Conservation (phyloP, 495 filamentous ascomycete genomes). For the Trichoderma virens region DNA sequence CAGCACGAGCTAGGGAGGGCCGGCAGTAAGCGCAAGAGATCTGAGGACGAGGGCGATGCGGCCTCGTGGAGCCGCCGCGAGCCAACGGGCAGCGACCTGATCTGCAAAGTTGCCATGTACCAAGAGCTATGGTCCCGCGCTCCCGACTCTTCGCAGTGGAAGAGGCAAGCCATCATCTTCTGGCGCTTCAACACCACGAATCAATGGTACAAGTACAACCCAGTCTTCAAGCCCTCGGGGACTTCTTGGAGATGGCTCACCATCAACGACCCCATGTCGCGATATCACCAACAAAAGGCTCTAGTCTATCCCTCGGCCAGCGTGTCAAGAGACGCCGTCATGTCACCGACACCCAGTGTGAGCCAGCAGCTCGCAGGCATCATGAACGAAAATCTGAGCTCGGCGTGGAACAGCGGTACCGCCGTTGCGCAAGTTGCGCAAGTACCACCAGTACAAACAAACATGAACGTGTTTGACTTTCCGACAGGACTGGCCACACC, state of each 20-base stretch:
- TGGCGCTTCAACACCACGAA: slow-evolving; percentile 34
- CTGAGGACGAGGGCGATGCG: slow-evolving; percentile 6
- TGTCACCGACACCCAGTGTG: slow-evolving; percentile 36
- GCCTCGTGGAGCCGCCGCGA: slow-evolving; percentile 15
- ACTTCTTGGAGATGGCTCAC: slow-evolving; percentile 42
- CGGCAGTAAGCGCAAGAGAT: slow-evolving; percentile 7
- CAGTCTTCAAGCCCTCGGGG: slow-evolving; percentile 20
- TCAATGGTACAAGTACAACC: slow-evolving; percentile 14
- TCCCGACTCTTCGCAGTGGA: slow-evolving; percentile 28
- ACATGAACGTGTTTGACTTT: slow-evolving; percentile 25
- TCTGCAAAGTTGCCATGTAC: slow-evolving; percentile 41
- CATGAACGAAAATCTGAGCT: slow-evolving; percentile 39
- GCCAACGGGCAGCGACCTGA: slow-evolving; percentile 36
- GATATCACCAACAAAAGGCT: slow-evolving; percentile 36
- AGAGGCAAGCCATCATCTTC: slow-evolving; percentile 34
- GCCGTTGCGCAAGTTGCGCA: slow-evolving; percentile 9
- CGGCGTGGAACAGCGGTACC: slow-evolving; percentile 24
- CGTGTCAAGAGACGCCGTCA: slow-evolving; percentile 24
- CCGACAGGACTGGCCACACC: slow-evolving; percentile 31
- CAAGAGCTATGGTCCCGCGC: slow-evolving; percentile 42
- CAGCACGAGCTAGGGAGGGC: neutral
- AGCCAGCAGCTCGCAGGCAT: slow-evolving; percentile 33
- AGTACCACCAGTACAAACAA: slow-evolving; percentile 16
- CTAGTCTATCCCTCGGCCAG: slow-evolving; percentile 4
- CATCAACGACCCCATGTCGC: slow-evolving; percentile 36